Conservation (phyloP, 192 early-diverging fungal species). For the Entomortierella chlamydospora region DNA sequence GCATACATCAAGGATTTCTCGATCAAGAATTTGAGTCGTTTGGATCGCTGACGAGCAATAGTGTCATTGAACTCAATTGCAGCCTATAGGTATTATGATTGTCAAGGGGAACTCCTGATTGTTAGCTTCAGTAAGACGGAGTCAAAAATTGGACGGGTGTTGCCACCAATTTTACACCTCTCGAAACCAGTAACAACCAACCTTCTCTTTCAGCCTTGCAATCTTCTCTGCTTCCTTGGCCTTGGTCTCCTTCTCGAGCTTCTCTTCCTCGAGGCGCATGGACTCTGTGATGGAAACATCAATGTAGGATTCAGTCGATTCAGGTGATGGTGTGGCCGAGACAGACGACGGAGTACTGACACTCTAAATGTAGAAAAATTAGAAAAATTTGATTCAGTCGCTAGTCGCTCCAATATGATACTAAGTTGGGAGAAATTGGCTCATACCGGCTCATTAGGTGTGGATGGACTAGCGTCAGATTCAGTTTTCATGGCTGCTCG, state of each 20-base stretch:
- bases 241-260: constrained; percentile 48
- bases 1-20: constrained; percentile 87
- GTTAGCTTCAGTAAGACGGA: too few relatives aligned
- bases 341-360: constrained; percentile 30
- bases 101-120: too few relatives aligned
- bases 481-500: background rate
- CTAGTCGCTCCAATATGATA: background rate
- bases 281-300: constrained; percentile 46
- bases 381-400: background rate
- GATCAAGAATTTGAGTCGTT: constrained; percentile 83
- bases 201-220: constrained; percentile 60
- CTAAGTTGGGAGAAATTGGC: background rate
- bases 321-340: constrained; percentile 16
- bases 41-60: constrained; percentile 71
- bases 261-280: constrained; percentile 59
- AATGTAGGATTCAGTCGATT: constrained; percentile 6
- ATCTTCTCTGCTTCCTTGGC: constrained; percentile 61
- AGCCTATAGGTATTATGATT: constrained; percentile 55
- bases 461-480: background rate
- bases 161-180: constrained; percentile 41
- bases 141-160: background rate
- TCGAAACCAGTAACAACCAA: constrained; percentile 4
- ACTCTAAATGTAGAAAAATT: constrained; percentile 15
- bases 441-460: constrained; percentile 15
- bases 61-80: constrained; percentile 69